Conservation (phyloP, 495 filamentous ascomycete species). For the Neurospora sp. region DNA sequence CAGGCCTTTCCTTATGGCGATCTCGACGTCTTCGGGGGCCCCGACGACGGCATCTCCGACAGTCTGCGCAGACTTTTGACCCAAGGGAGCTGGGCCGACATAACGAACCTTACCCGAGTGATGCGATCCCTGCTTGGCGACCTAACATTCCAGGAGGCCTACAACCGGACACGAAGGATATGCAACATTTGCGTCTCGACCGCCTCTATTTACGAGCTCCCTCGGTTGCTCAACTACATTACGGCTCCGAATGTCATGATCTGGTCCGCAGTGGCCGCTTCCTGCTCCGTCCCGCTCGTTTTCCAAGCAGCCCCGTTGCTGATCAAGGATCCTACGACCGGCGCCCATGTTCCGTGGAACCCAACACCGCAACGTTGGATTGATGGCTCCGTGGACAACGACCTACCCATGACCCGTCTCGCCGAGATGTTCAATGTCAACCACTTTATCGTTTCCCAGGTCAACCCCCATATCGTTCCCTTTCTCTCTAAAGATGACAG, state of each 20-base stretch:
- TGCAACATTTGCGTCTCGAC: constrained; percentile 90
- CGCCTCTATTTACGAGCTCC: constrained; percentile 77
- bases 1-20: constrained; percentile 70
- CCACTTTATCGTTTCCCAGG: constrained; percentile 94
- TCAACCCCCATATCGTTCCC: constrained; percentile 88
- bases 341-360: constrained; percentile 72
- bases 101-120: constrained; percentile 63
- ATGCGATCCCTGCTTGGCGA: constrained; percentile 75
- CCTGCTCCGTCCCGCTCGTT: constrained; percentile 85
- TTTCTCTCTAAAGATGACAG: constrained; percentile 69
- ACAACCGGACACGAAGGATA: constrained; percentile 82
- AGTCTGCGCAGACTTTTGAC: constrained; percentile 70
- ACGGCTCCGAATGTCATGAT: constrained; percentile 91
- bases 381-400: constrained; percentile 89
- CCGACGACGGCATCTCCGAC: constrained; percentile 55
- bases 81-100: constrained; percentile 74
- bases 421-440: constrained; percentile 98
- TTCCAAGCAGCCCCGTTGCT: constrained; percentile 67
- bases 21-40: constrained; percentile 71
- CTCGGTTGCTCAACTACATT: constrained; percentile 80
- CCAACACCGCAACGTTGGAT: constrained; percentile 76
- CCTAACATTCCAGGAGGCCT: constrained; percentile 90
- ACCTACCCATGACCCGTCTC: constrained; percentile 83
- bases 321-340: constrained; percentile 78
- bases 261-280: constrained; percentile 92